phyloP scores from a whole-genome alignment of 2,329 filamentous ascomycete genomes.

The Alternaria longipes region DNA sequence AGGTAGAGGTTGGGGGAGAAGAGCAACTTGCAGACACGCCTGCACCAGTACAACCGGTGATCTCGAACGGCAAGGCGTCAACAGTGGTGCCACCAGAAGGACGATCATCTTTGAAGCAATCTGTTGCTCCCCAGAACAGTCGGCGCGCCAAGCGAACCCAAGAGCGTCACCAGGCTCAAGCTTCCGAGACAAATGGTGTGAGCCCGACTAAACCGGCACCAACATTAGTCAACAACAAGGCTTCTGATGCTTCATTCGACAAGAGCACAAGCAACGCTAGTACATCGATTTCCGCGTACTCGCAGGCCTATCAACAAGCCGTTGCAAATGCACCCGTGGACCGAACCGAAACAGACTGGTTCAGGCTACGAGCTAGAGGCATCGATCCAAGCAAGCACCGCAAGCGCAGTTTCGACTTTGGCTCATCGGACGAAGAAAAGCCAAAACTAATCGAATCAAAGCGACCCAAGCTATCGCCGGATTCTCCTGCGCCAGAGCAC shows the following conservation, averaged over 20 bases:
- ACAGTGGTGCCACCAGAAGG: conserved; percentile 10
- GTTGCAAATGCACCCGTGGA: conserved; percentile 44
- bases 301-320: conserved; percentile 33
- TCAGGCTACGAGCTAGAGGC: conserved; percentile 60
- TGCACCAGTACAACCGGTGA: background rate
- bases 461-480: conserved; percentile 28
- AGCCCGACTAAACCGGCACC: background rate
- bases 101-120: conserved; percentile 19
- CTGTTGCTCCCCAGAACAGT: conserved; percentile 22
- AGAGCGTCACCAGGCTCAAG: conserved; percentile 18
- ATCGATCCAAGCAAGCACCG: conserved; percentile 50
- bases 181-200: conserved; percentile 5
- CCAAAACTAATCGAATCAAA: conserved; percentile 30
- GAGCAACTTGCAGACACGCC: conserved; percentile 6
- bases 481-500: conserved; percentile 15
- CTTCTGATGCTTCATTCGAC: conserved; percentile 10
- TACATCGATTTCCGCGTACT: conserved; percentile 27
- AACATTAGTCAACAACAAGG: background rate
- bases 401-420: conserved; percentile 43
- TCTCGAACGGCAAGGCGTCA: conserved; percentile 7
- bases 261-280: conserved; percentile 10
- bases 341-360: conserved; percentile 61
- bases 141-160: conserved; percentile 31
- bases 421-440: conserved; percentile 35
- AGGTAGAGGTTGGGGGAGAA: conserved; percentile 17